Base-by-base conservation (phyloP, 805 yeast species). In the Teunomyces panamensis region DNA sequence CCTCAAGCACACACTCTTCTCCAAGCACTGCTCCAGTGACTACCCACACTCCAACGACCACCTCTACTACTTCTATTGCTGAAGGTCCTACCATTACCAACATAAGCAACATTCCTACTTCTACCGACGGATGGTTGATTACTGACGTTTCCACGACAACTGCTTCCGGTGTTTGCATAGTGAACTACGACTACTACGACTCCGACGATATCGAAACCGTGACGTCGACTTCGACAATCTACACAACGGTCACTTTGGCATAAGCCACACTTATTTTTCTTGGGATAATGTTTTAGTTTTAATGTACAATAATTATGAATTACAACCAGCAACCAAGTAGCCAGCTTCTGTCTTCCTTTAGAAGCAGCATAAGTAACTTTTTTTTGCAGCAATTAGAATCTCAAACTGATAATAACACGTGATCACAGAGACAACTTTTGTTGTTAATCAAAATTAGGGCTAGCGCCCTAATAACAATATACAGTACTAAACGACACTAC, bases 181-280 rank as follows among this genome's bases (percentile, higher is more conserved):
- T 71, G 44, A 60, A 67, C 59, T 65, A 65, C 58, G 69, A 67
- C 58, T 66, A 69, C 64, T 65, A 67, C 59, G 46, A 54, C 49
- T 63, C 62, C 45, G 60, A 55, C 26, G 67, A 60, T 44, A 45
- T 44, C 14, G 52, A 48, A 20, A 70, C 75, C 11, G 60, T 67
- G 27, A 71, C 78, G 9, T 60, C 73, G 16, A 65, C 75, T 5
- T 54, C 71, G n/a, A 64, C 75, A 20, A 49, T 68, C 27, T 59
- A 61, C 49, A 53, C 64, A 5, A 66, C 78, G 3, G 63, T 73
- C 33, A 66, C 77, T 26, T 30, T 30, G 28, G 44, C 46, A n/a
- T 52, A 20, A 39, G 42, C 28, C 43, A 34, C 39, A 13, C 30
- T 41, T 34, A 8, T 33, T 39, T 30, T 4, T 24, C 42, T 33